Base-by-base conservation (phyloP, 257 asterid genomes). In the Solanum bulbocastanum region DNA sequence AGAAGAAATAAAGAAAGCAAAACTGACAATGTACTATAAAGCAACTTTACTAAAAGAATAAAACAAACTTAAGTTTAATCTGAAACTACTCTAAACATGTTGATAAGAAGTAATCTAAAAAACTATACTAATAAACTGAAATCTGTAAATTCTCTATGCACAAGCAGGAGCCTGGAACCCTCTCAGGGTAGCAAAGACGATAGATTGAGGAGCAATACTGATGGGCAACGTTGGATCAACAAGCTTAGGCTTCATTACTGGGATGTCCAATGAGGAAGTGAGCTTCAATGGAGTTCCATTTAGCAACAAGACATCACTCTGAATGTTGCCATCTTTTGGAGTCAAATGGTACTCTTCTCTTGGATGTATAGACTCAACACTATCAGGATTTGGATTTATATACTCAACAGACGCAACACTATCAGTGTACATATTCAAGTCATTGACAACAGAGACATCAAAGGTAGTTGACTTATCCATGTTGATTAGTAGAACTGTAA, bases 321-420 rank as follows among this genome's bases (percentile, higher is more conserved):
- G 94, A 14, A 96, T 92, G 82, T 95, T 90, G 4, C 97, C 99
- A 62, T 87, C 93, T 87, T 93, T 44, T 12, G 99, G 99, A 1
- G 96, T 93, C 86, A 96, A 85, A 88, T 96, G 98, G 83, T 94
- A 96, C 88, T 95, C 99, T 90, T 95, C 96, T 87, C 99, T 93
- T 32, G 44, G 85, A 30, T 35, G 62, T 27, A 62, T 42, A 68
- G 30, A 82, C 10, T 75, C 10, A 35, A 82, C 83, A 27, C 42
- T 4, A 18, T 66, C 65, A 30, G 74, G 84, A 18, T 20, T 6
- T 15, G 35, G 1, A 30, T 11, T 65, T 32, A 52, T 42, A 73
- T n/a, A 82, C 10, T 69, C 10, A 35, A 82, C 83, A 18, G 30
- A 82, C 3, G 56, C 10, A n/a, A 82, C 83, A 27, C 42, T 3